phyloP scores from a whole-genome alignment of 768 basidiomycete genomes.

The Nevesoporus exiguus region DNA sequence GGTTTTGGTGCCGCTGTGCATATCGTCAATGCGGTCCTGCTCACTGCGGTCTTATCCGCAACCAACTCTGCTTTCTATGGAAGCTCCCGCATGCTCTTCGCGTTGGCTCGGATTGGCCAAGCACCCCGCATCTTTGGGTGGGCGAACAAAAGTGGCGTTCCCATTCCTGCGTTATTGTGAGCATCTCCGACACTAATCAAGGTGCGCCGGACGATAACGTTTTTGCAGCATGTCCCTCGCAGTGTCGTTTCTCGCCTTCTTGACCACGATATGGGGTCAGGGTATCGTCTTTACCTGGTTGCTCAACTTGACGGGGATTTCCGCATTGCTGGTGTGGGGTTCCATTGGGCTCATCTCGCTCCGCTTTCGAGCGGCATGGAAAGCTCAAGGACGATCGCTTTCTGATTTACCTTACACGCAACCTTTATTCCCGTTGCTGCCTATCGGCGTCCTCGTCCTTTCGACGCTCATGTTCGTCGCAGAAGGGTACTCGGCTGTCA shows the following conservation, averaged over 20 bases:
- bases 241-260: conserved; percentile 48
- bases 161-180: conserved; percentile 51
- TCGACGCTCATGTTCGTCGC: conserved; percentile 52
- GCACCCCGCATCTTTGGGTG: conserved; percentile 64
- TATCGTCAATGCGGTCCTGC: conserved; percentile 63
- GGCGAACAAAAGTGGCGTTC: conserved; percentile 63
- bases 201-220: background rate
- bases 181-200: conserved; percentile 25
- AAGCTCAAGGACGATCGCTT: conserved; percentile 46
- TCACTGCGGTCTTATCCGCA: conserved; percentile 64
- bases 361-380: conserved; percentile 62
- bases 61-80: conserved; percentile 66
- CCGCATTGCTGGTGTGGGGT: conserved; percentile 65
- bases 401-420: conserved; percentile 58
- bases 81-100: conserved; percentile 56
- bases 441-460: conserved; percentile 47
- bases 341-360: conserved; percentile 53
- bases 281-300: conserved; percentile 57
- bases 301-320: conserved; percentile 62
- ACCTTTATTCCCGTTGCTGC: conserved; percentile 52
- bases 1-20: conserved; percentile 61
- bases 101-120: conserved; percentile 61
- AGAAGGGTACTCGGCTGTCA: conserved; percentile 50
- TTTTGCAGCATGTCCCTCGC: conserved; percentile 44
- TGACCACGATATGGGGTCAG: conserved; percentile 57